A percentile compares a stretch with the other conserved stretches of the same genome.
phyloP scores from a whole-genome alignment of 2,329 filamentous ascomycete species.

The Lasiodiplodia citricola region DNA sequence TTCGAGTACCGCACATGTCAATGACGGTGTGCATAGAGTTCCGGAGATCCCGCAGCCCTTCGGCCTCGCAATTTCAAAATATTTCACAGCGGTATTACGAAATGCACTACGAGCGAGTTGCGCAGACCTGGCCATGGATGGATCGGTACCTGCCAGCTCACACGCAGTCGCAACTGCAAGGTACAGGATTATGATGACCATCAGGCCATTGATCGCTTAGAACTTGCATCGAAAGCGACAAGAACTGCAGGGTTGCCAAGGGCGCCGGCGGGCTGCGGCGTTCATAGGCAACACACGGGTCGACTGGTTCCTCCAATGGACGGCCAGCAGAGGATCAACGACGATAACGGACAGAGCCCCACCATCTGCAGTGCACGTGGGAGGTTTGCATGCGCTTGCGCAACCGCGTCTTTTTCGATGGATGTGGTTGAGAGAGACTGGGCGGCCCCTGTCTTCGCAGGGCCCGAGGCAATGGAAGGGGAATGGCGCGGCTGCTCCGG shows the following conservation, averaged over 20 bases:
- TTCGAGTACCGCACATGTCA: background rate
- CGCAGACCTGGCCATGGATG: background rate
- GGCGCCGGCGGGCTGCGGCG: background rate
- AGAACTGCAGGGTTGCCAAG: slow-evolving; percentile 6
- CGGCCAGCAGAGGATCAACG: background rate
- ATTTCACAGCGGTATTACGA: too few species aligned
- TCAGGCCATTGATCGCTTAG: background rate
- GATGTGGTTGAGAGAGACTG: slow-evolving; percentile 6
- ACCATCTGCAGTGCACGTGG: background rate
- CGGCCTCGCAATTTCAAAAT: background rate
- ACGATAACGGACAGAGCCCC: background rate
- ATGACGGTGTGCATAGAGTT: background rate
- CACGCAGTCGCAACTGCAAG: background rate
- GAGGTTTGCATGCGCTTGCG: background rate
- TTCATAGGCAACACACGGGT: background rate
- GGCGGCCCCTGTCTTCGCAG: slow-evolving; percentile 13
- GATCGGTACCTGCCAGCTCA: background rate
- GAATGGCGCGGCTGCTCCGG: background rate
- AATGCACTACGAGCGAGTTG: too few species aligned
- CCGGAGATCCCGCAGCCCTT: too few species aligned
- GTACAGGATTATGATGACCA: background rate
- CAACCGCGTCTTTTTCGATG: background rate
- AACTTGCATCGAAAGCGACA: background rate
- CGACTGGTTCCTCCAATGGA: slow-evolving; percentile 8
- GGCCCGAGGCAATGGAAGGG: slow-evolving; percentile 1